These are phyloP conservation scores for Mycena rosella DNA, from an alignment of 768 basidiomycete genomes.

Conservation along the genomic window DNA sequence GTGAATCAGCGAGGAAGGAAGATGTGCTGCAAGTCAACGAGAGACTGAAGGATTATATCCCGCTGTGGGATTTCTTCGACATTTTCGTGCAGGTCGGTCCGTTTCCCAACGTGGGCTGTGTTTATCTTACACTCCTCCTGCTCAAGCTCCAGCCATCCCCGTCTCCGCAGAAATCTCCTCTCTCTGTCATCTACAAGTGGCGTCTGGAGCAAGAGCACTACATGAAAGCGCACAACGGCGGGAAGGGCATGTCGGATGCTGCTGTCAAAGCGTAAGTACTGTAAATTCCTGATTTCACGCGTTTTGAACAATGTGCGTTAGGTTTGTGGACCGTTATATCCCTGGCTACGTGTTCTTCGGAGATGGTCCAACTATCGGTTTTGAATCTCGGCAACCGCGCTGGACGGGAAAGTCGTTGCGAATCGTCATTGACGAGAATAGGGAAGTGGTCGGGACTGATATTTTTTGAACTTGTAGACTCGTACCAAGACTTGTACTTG, in stretches of 20 bases:
- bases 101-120: slow-evolving; percentile 1
- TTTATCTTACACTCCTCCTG: background rate
- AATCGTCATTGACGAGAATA: slow-evolving; percentile 17
- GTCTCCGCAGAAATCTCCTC: slow-evolving; percentile 44
- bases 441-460: slow-evolving; percentile 28
- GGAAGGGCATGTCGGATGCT: slow-evolving; percentile 89
- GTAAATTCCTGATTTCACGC: slow-evolving; percentile 12
- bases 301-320: slow-evolving; percentile 42
- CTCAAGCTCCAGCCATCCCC: slow-evolving; percentile 48
- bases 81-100: slow-evolving; percentile 78
- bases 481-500: too few species aligned
- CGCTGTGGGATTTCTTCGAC: slow-evolving; percentile 80
- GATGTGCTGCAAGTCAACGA: slow-evolving; percentile 77
- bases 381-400: slow-evolving; percentile 19
- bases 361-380: slow-evolving; percentile 58
- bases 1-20: slow-evolving; percentile 55
- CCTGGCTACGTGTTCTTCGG: slow-evolving; percentile 93
- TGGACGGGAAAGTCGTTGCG: slow-evolving; percentile 28
- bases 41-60: slow-evolving; percentile 67
- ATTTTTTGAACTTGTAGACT: background rate
- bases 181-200: slow-evolving; percentile 85
- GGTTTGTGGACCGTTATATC: slow-evolving; percentile 94
- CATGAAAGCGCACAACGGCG: slow-evolving; percentile 90
- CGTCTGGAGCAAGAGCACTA: slow-evolving; percentile 88
- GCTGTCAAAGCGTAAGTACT: slow-evolving; percentile 72